Evolutionary conservation across 169 alveolate genomes (phyloP), one percentile per base, ranked within the genome.

Genomic region (Plasmodium adleri): DNA sequence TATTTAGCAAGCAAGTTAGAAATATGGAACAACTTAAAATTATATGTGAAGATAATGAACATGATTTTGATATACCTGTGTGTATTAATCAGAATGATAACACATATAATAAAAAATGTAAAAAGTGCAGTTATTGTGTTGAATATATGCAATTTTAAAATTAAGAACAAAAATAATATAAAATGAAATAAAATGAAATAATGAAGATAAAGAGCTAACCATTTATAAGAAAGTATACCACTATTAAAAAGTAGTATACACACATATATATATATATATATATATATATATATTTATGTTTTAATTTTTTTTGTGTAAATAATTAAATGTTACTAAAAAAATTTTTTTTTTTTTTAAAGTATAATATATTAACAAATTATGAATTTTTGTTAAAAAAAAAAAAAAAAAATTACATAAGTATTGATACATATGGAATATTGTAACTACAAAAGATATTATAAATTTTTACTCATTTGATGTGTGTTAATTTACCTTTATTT

Each of bases 31-130:
- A 62, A 7, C n/a, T 54, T 20, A 68, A 83, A 83, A 83, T 83
- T 24, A 83, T 83, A n/a, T 83, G 91, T 60, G 85, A 83, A 52
- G 47, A 83, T 49, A 70, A 67, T 68, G 13, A 66, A 2, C 91
- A 83, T 39, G 64, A 66, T 47, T 83, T 83, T 68, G 85, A 83
- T 60, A 22, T 20, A 1, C 85, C 91, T 3, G 10, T n/a, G 1
- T 83, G 91, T 45, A 83, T 52, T n/a, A 70, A 62, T 72, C 52
- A 9, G 17, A 58, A 83, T 43, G 91, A 83, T 28, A 39, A 47
- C 50, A 50, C 70, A 4, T 83, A 67, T 62, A 43, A 24, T 9
- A 83, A 83, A 20, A 62, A 22, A 28, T 83, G 91, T 26, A 83
- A 45, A 60, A 50, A 39, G 15, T 83, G 91, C 64, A 43, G 63